Conservation (phyloP, 768 basidiomycete species). For the Rhodotorula taiwanensis region DNA sequence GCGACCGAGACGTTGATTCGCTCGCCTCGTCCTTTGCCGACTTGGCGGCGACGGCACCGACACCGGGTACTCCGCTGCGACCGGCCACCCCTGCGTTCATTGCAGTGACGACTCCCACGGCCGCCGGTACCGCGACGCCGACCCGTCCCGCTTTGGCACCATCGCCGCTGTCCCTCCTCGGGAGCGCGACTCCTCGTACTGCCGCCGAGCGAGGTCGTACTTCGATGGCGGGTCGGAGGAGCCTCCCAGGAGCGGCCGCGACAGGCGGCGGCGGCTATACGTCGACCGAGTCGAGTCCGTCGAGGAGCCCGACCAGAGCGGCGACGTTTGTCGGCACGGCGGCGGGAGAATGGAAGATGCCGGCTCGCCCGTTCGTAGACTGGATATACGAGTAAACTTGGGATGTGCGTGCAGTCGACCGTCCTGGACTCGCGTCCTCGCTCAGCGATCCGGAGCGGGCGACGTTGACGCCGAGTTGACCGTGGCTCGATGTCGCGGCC, state of each 20-base stretch:
- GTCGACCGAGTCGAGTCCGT: conserved; percentile 8
- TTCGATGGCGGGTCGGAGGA: neutral
- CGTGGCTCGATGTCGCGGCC: too few species aligned
- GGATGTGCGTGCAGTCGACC: neutral
- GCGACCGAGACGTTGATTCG: conserved; percentile 11
- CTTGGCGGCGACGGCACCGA: neutral
- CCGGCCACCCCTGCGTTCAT: neutral
- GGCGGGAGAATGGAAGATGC: conserved; percentile 23
- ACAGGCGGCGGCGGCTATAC: neutral
- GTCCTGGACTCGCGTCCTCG: too few species aligned
- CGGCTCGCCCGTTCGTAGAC: neutral
- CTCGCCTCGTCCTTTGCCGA: conserved; percentile 22
- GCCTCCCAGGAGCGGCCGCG: neutral
- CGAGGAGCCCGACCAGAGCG: conserved; percentile 10
- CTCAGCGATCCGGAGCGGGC: too few species aligned
- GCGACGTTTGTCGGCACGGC: neutral
- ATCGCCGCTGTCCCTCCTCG: neutral
- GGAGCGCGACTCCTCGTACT: neutral
- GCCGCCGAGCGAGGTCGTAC: neutral
- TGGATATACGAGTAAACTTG: neutral
- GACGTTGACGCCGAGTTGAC: too few species aligned
- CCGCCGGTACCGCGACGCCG: neutral
- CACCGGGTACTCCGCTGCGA: neutral
- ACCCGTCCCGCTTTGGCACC: neutral
- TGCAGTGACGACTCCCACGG: neutral